Evolutionary conservation across 2,329 filamentous ascomycete species (phyloP).

Genomic region (Talaromyces sp.): DNA sequence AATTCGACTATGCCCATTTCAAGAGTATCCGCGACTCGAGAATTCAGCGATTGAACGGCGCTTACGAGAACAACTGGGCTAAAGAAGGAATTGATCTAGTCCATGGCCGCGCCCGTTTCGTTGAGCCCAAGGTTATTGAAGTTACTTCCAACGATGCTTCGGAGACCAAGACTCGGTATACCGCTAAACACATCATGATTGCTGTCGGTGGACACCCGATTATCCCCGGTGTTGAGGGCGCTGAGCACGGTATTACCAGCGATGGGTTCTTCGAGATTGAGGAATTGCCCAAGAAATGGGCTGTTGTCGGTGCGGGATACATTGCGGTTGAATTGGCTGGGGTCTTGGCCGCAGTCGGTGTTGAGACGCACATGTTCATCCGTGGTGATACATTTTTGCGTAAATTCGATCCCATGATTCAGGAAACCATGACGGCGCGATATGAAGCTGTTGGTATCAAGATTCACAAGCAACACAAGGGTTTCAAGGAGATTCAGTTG

Average conservation of each 20-base stretch:
- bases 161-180: constrained; percentile 38
- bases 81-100: constrained; percentile 52
- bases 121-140: constrained; percentile 46
- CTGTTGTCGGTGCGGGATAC: constrained; percentile 53
- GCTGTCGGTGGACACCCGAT: constrained; percentile 50
- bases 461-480: constrained; percentile 48
- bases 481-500: constrained; percentile 50
- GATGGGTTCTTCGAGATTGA: constrained; percentile 54
- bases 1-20: constrained; percentile 48
- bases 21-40: constrained; percentile 49
- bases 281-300: constrained; percentile 51
- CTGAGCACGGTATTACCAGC: constrained; percentile 52
- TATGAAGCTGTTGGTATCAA: constrained; percentile 52
- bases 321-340: constrained; percentile 54
- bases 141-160: constrained; percentile 44
- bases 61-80: constrained; percentile 52
- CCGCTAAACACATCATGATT: constrained; percentile 50
- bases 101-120: constrained; percentile 50
- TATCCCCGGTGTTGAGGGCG: constrained; percentile 44
- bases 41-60: constrained; percentile 47
- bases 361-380: constrained; percentile 54
- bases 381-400: constrained; percentile 49
- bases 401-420: constrained; percentile 55
- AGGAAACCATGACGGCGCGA: constrained; percentile 52
- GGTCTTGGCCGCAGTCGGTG: constrained; percentile 50